phyloP scores from a whole-genome alignment of 176 grass and related monocot genomes.

The Triticum monococcum region DNA sequence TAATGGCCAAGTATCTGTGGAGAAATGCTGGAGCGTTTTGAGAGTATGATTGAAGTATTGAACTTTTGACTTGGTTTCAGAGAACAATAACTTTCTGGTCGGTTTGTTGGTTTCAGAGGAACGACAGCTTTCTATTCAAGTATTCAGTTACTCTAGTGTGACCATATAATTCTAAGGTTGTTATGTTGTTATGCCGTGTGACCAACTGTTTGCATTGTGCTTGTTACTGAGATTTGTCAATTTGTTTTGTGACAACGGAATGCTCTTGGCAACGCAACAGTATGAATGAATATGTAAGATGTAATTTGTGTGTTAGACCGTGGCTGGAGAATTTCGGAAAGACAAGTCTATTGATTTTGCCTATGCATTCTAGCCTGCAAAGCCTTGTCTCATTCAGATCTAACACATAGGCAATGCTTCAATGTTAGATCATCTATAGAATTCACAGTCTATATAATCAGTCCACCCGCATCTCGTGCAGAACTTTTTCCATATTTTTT shows the following conservation, averaged over 20 bases:
- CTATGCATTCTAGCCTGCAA: neutral
- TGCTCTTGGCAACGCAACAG: too few relatives aligned
- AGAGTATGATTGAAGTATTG: neutral
- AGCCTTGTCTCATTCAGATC: neutral
- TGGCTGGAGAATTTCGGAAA: neutral
- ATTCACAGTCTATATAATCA: neutral
- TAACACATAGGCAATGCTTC: neutral
- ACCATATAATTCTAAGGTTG: too few relatives aligned
- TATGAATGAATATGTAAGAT: too few relatives aligned
- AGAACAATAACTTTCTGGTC: too few relatives aligned
- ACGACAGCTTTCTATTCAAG: too few relatives aligned
- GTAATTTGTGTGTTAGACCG: too few relatives aligned
- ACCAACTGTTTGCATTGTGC: too few relatives aligned
- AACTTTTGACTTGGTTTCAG: neutral
- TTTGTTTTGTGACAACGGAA: too few relatives aligned
- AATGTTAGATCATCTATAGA: neutral
- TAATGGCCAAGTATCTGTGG: neutral
- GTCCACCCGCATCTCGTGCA: neutral
- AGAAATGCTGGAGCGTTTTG: neutral
- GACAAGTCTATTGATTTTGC: neutral
- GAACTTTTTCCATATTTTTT: neutral
- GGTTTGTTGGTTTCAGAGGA: too few relatives aligned
- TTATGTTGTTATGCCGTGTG: too few relatives aligned
- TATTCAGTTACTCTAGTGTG: too few relatives aligned
- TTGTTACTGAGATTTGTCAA: too few relatives aligned